A percentile compares a stretch with the other conserved stretches of the same genome.
phyloP scores from a whole-genome alignment of 2,329 filamentous ascomycete species.

The Calonectria fujianensis region DNA sequence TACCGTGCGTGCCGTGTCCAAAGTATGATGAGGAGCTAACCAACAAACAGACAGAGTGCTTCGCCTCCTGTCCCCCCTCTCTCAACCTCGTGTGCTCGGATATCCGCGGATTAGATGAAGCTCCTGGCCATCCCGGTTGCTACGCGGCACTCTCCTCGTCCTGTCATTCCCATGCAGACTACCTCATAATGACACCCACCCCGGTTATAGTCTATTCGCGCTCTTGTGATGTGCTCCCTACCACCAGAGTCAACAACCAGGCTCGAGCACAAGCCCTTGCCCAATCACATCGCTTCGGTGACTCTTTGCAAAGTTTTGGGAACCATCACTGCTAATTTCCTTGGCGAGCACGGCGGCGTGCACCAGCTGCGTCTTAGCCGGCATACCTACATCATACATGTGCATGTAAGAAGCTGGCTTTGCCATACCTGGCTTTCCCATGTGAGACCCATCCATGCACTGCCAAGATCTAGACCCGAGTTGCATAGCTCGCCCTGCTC shows the following conservation, averaged over 20 bases:
- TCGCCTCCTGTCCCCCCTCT: neutral
- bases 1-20: neutral
- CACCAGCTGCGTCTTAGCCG: neutral
- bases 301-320: neutral
- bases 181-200: constrained; percentile 28
- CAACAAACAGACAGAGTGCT: neutral
- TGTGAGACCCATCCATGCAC: constrained; percentile 23
- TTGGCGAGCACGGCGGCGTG: neutral
- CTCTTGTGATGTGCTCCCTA: constrained; percentile 22
- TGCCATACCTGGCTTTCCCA: constrained; percentile 22
- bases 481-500: constrained; percentile 19
- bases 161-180: constrained; percentile 5
- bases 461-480: constrained; percentile 12
- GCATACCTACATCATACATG: constrained; percentile 1
- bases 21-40: neutral
- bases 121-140: neutral
- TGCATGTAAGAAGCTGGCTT: neutral
- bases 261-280: neutral
- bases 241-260: neutral
- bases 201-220: constrained; percentile 22
- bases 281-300: constrained; percentile 31
- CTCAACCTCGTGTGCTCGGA: constrained; percentile 3
- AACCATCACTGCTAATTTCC: neutral
- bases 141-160: constrained; percentile 9
- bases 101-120: constrained; percentile 7